Base-by-base conservation (phyloP, 495 filamentous ascomycete genomes). In the Aspergillus avenaceus region DNA sequence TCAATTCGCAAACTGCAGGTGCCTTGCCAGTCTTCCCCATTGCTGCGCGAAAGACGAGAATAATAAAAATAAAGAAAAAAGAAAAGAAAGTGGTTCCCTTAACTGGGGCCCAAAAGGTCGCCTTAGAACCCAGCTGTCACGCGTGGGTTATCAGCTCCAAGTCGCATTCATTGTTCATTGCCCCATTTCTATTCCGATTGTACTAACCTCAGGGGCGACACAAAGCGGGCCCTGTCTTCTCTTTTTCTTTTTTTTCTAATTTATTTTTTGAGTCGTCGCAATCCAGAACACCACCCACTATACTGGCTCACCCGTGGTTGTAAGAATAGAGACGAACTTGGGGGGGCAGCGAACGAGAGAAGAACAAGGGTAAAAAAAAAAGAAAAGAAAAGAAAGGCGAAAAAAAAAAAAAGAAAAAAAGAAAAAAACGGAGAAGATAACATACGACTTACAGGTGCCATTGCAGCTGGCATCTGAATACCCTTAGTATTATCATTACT, bases 201-300 rank as follows among this genome's bases (percentile, higher is more conserved):
- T 4, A 16, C 40, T 42, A 25, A 42, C 14, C 40, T 42, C 41
- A 44, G 41, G 41, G 41, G 41, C 24, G 41, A 28, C 41, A 44
- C 41, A 44, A 44, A 44, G 41, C 41, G 41, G 41, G 41, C 22
- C 41, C 31, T 12, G 13, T 44, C 19, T n/a, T n/a, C n/a, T n/a
- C n/a, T n/a, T n/a, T n/a, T n/a, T n/a, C n/a, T n/a, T n/a, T n/a
- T n/a, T n/a, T n/a, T n/a, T n/a, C n/a, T n/a, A n/a, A n/a, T n/a
- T n/a, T n/a, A 14, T 44, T 44, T 44, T 44, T 44, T 44, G 41
- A 44, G 41, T 44, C 41, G 41, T 42, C 23, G 40, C 38, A 24
- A 47, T 38, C 45, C 45, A 16, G 19, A 47, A 22, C 31, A 25
- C 32, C 45, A 28, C n/a, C n/a, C n/a, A n/a, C n/a, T n/a, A n/a